Evolutionary conservation across 2,329 filamentous ascomycete genomes (phyloP).

Genomic region (Pseudogymnoascus sp.): DNA sequence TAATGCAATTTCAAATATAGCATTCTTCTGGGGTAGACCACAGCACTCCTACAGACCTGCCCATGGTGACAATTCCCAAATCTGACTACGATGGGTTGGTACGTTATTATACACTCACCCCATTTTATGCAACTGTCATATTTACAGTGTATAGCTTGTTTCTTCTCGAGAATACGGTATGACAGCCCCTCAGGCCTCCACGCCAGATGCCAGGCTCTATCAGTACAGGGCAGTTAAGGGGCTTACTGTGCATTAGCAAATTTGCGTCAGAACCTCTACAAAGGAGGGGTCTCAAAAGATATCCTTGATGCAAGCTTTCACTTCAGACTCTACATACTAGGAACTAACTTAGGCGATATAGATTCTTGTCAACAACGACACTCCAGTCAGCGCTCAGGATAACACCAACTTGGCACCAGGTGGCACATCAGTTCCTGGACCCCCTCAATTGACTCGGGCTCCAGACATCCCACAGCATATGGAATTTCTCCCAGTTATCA

Average conservation of each 20-base stretch:
- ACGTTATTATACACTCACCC: neutral
- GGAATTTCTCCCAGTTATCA: conserved; percentile 19
- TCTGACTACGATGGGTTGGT: conserved; percentile 54
- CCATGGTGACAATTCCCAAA: conserved; percentile 47
- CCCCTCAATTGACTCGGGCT: conserved; percentile 12
- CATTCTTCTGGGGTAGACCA: conserved; percentile 31
- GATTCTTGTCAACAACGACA: conserved; percentile 22
- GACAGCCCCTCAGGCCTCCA: conserved; percentile 14
- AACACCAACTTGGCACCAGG: conserved; percentile 14
- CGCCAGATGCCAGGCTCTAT: conserved; percentile 1
- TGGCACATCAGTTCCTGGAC: conserved; percentile 13
- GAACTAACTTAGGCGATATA: conserved; percentile 15
- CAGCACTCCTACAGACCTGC: conserved; percentile 25
- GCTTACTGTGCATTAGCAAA: conserved; percentile 20
- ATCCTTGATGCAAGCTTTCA: conserved; percentile 30
- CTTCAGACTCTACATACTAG: neutral
- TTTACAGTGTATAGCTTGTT: conserved; percentile 16
- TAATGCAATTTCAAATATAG: conserved; percentile 22
- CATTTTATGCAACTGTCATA: neutral
- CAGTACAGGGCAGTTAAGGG: too few species aligned
- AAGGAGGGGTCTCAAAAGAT: conserved; percentile 39
- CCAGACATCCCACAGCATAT: conserved; percentile 11
- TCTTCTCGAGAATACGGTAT: conserved; percentile 46
- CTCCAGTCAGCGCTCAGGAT: conserved; percentile 13
- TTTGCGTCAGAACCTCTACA: conserved; percentile 39